These are phyloP conservation scores for Talaromyces sp. DNA, from an alignment of 2,329 filamentous ascomycete species.

Conservation along the genomic window DNA sequence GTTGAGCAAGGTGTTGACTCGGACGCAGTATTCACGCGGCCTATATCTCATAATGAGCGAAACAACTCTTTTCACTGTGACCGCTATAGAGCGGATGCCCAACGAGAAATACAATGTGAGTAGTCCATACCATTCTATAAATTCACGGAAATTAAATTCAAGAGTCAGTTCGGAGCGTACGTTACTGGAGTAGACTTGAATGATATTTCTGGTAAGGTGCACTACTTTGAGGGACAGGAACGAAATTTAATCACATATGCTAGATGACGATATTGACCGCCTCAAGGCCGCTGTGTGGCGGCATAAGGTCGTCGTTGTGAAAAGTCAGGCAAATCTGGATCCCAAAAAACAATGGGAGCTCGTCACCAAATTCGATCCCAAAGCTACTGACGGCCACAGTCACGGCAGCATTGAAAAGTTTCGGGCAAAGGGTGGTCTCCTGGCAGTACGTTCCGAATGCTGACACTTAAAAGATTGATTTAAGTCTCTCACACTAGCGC, in stretches of 20 bases:
- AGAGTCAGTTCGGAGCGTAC: conserved; percentile 10
- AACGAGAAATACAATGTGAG: conserved; percentile 13
- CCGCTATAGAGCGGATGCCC: background rate
- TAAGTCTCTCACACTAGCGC: background rate
- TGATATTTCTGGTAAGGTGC: conserved; percentile 8
- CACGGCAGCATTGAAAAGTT: conserved; percentile 13
- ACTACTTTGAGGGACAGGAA: background rate
- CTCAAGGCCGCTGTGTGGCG: conserved; percentile 14
- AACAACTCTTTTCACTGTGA: conserved; percentile 1
- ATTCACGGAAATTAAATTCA: background rate
- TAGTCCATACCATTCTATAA: background rate
- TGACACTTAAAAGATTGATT: background rate
- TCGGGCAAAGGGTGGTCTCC: conserved; percentile 9
- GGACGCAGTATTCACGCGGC: background rate
- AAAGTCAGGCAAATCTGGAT: conserved; percentile 9
- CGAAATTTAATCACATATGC: background rate
- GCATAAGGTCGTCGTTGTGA: conserved; percentile 13
- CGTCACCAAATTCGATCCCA: conserved; percentile 11
- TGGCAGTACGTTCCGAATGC: conserved; percentile 8
- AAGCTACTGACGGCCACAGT: conserved; percentile 13
- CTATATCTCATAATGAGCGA: conserved; percentile 1
- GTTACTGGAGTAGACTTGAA: conserved; percentile 13
- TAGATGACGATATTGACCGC: conserved; percentile 14
- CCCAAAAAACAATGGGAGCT: conserved; percentile 15
- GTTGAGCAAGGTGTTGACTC: background rate